These are phyloP conservation scores for Podospora didyma DNA, from an alignment of 495 filamentous ascomycete genomes.

Conservation along the genomic window DNA sequence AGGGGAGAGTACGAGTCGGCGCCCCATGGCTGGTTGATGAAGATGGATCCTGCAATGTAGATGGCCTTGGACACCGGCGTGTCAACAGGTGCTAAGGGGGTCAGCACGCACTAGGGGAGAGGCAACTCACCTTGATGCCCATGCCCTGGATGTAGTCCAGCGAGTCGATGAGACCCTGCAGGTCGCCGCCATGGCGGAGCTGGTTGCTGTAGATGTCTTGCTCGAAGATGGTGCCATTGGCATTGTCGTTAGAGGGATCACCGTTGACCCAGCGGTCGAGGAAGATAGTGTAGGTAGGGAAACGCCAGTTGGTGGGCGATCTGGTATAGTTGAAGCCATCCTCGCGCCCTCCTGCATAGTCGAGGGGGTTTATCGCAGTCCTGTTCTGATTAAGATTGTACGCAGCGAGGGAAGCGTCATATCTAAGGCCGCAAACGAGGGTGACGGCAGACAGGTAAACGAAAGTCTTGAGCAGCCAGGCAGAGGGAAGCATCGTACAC, in stretches of 20 bases:
- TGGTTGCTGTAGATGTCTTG: slow-evolving; percentile 62
- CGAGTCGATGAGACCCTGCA: slow-evolving; percentile 57
- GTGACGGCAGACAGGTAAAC: background rate
- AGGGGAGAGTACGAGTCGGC: slow-evolving; percentile 50
- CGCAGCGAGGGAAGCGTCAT: background rate
- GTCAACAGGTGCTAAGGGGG: slow-evolving; percentile 27
- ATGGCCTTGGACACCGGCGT: slow-evolving; percentile 43
- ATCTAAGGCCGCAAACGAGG: slow-evolving; percentile 6
- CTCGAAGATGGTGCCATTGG: slow-evolving; percentile 63
- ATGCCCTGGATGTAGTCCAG: slow-evolving; percentile 71
- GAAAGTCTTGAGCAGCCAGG: slow-evolving; percentile 7
- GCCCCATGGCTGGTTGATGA: slow-evolving; percentile 32
- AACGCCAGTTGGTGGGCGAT: slow-evolving; percentile 64
- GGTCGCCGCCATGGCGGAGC: slow-evolving; percentile 67
- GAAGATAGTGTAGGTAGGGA: slow-evolving; percentile 66
- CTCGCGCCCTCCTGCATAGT: slow-evolving; percentile 61
- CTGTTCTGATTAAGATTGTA: slow-evolving; percentile 65
- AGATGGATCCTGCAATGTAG: slow-evolving; percentile 59
- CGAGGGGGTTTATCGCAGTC: slow-evolving; percentile 50
- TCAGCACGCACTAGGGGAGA: slow-evolving; percentile 17
- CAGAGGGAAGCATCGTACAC: slow-evolving; percentile 8
- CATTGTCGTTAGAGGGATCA: slow-evolving; percentile 64
- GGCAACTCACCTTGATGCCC: slow-evolving; percentile 48
- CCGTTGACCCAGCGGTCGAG: slow-evolving; percentile 67
- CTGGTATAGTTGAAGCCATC: slow-evolving; percentile 45